Evolutionary conservation across 306 rosid species (phyloP).

Genomic region (Malus domestica): DNA sequence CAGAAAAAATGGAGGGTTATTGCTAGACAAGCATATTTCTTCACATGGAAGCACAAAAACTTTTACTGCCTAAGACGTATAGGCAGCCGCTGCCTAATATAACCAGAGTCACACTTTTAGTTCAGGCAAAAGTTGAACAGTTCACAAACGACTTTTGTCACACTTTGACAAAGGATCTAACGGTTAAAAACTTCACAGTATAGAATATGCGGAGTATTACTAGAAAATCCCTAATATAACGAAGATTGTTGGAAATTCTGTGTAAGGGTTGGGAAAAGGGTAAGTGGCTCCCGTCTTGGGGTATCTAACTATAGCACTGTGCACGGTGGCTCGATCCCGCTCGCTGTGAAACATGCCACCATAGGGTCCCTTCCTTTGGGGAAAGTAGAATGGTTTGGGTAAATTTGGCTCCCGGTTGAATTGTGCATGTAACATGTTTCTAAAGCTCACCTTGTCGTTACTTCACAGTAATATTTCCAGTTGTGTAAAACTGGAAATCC

Average conservation of each 20-base stretch:
- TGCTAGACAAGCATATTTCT: neutral
- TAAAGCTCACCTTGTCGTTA: too few species aligned
- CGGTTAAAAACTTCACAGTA: too few species aligned
- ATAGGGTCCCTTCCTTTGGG: slow-evolving; percentile 36
- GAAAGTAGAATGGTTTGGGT: slow-evolving; percentile 32
- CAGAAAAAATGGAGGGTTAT: neutral
- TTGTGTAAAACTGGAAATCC: too few species aligned
- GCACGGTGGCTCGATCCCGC: slow-evolving; percentile 48
- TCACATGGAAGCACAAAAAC: neutral
- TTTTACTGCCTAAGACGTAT: neutral
- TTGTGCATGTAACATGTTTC: slow-evolving; percentile 21
- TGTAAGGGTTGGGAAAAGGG: slow-evolving; percentile 35
- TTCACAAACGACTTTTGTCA: neutral
- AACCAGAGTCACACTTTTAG: neutral
- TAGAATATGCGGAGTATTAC: too few species aligned
- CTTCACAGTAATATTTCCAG: too few species aligned
- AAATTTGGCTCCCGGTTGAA: slow-evolving; percentile 26
- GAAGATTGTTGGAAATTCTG: slow-evolving; percentile 31
- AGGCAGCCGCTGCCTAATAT: neutral
- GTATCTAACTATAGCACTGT: slow-evolving; percentile 35
- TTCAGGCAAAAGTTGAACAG: neutral
- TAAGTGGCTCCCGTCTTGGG: slow-evolving; percentile 22
- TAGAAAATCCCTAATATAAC: slow-evolving; percentile 15
- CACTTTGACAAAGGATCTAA: too few species aligned
- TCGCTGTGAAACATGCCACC: slow-evolving; percentile 70